These are phyloP conservation scores for Saturnispora dispora DNA, from an alignment of 805 yeast genomes.

Conservation along the genomic window DNA sequence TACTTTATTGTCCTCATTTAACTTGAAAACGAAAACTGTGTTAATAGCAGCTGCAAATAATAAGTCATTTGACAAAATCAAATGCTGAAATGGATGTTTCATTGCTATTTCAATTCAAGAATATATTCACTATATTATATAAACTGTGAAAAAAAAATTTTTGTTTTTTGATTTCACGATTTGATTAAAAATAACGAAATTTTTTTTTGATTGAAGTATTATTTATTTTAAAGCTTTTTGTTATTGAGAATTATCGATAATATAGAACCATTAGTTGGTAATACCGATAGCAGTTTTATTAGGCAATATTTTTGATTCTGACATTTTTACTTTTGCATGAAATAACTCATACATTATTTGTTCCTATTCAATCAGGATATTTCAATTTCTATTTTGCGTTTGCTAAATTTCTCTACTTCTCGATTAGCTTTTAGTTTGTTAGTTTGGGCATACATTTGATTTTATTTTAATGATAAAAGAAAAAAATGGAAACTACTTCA, in stretches of 20 bases:
- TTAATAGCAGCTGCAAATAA: constrained; percentile 54
- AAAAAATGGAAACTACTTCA: background rate
- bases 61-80: constrained; percentile 37
- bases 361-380: too few species aligned
- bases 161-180: background rate
- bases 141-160: background rate
- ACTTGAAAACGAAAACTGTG: constrained; percentile 43
- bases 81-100: constrained; percentile 67
- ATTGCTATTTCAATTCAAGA: constrained; percentile 18
- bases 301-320: too few species aligned
- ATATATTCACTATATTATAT: background rate
- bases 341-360: too few species aligned
- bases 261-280: too few species aligned
- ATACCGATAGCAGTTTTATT: too few species aligned
- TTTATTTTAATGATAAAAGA: background rate
- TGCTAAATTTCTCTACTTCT: too few species aligned
- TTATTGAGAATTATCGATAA: too few species aligned
- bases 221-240: too few species aligned
- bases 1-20: constrained; percentile 30
- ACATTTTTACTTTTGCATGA: too few species aligned
- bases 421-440: background rate
- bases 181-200: too few species aligned
- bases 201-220: background rate
- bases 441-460: too few species aligned
- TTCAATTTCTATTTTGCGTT: too few species aligned